Percentiles rank a stretch among this genome's conserved stretches.
Evolutionary conservation across 2,329 filamentous ascomycete genomes (phyloP).

Genomic region (Trichoderma lentiforme): DNA sequence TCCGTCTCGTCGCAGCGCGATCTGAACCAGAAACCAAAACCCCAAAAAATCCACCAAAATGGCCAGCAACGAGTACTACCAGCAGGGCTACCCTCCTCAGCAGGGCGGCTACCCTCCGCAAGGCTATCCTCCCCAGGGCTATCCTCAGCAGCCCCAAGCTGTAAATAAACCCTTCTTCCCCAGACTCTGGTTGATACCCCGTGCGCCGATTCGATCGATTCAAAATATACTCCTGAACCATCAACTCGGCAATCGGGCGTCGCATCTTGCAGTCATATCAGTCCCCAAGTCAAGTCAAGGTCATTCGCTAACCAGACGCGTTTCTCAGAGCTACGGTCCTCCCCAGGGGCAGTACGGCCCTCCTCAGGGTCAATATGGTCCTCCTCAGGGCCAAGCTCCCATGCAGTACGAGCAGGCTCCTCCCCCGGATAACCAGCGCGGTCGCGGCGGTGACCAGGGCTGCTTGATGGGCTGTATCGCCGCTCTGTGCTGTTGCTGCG

Average conservation of each 20-base stretch:
- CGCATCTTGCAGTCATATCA: neutral
- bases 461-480: conserved; percentile 48
- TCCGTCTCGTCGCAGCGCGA: neutral
- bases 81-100: conserved; percentile 25
- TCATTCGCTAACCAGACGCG: conserved; percentile 4
- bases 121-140: conserved; percentile 36
- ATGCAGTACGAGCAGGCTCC: conserved; percentile 44
- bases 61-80: conserved; percentile 43
- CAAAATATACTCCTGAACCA: neutral
- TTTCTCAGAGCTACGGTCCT: conserved; percentile 31
- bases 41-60: conserved; percentile 18
- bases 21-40: neutral
- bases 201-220: neutral
- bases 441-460: conserved; percentile 36
- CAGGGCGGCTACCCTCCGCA: conserved; percentile 35
- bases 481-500: conserved; percentile 49
- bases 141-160: conserved; percentile 39
- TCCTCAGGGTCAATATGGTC: conserved; percentile 33
- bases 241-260: neutral
- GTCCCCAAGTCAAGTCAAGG: neutral
- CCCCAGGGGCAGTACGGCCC: conserved; percentile 33
- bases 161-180: conserved; percentile 29
- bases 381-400: conserved; percentile 37
- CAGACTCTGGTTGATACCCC: neutral
- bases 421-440: conserved; percentile 26